phyloP scores from a whole-genome alignment of 1,284 basidiomycete genomes.

The Albatrellus sp. region DNA sequence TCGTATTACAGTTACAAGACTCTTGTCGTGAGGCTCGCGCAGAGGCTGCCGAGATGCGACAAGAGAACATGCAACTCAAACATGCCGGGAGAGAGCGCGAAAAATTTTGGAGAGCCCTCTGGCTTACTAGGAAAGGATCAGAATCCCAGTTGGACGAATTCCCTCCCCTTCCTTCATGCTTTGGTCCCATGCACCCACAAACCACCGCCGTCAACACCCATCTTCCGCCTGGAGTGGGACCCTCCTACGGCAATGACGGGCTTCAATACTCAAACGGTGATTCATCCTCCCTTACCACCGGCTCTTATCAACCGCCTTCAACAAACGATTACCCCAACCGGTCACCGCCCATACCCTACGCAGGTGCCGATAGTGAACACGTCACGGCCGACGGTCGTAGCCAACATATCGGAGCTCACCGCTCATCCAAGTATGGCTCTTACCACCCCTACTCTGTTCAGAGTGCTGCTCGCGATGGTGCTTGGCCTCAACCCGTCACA shows the following conservation, averaged over 20 bases:
- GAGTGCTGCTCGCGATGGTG: slow-evolving; percentile 34
- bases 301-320: slow-evolving; percentile 28
- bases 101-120: slow-evolving; percentile 55
- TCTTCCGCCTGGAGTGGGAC: slow-evolving; percentile 11
- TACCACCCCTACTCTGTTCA: slow-evolving; percentile 40
- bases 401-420: slow-evolving; percentile 18
- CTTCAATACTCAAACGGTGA: slow-evolving; percentile 35
- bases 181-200: slow-evolving; percentile 19
- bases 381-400: slow-evolving; percentile 6
- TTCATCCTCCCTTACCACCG: slow-evolving; percentile 22
- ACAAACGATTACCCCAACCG: slow-evolving; percentile 11
- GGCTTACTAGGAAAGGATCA: slow-evolving; percentile 42
- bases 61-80: slow-evolving; percentile 51
- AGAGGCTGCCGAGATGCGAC: slow-evolving; percentile 43
- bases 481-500: slow-evolving; percentile 35
- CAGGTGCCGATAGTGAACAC: slow-evolving; percentile 11
- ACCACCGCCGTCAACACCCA: slow-evolving; percentile 17
- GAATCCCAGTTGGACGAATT: slow-evolving; percentile 43
- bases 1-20: slow-evolving; percentile 71
- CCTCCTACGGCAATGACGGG: slow-evolving; percentile 12
- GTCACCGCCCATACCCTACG: slow-evolving; percentile 14
- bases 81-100: slow-evolving; percentile 59
- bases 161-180: slow-evolving; percentile 35
- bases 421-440: slow-evolving; percentile 35
- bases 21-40: slow-evolving; percentile 56